Evolutionary conservation across 495 filamentous ascomycete genomes (phyloP), one percentile per base, ranked within the genome.

Genomic region (Gamarada debralockiae): DNA sequence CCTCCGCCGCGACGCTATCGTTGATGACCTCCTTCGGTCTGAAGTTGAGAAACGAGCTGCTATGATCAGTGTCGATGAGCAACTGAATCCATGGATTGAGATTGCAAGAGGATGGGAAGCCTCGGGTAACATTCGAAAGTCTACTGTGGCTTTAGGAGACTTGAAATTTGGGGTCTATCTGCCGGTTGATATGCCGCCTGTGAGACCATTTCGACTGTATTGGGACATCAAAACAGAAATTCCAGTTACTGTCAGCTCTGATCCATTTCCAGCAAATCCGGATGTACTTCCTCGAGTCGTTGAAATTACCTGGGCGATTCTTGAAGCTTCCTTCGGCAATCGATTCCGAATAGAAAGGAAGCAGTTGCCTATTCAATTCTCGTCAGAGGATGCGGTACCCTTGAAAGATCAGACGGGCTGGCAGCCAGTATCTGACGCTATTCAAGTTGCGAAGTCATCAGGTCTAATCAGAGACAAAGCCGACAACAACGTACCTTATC

Each of bases 1-100:
- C 9, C 53, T 64, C 20, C 57, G 57, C 27, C 55, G 64, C 24
- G 64, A 71, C 48, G 55, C 70, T 10, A 67, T 55, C 42, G 65
- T 60, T 1, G 59, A 67, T 15, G 68, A 75, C 21, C 51, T 73
- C 8, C 27, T 66, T 8, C 52, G 57, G 13, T 70, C 59, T n/a
- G 49, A 66, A 21, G 51, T 76, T 3, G 75, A 79, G 43, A 70
- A 70, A 22, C 64, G 76, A 8, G 62, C 65, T 5, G 68, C 75
- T n/a, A 60, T 82, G 9, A 62, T 77, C 9, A 59, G 72, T 15
- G 84, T 86, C 2, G 67, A 72, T 9, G 74, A 72, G 31, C 74
- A 78, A 56, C 71, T 82, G 48, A 79, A 87, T 58, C 86, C 88
- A 0, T 95, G 85, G 84, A 56, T 67, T n/a, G 61, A 69, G 10